A percentile compares a stretch with the other conserved stretches of the same genome.
phyloP scores from a whole-genome alignment of 768 basidiomycete species.

The Russula emetica region DNA sequence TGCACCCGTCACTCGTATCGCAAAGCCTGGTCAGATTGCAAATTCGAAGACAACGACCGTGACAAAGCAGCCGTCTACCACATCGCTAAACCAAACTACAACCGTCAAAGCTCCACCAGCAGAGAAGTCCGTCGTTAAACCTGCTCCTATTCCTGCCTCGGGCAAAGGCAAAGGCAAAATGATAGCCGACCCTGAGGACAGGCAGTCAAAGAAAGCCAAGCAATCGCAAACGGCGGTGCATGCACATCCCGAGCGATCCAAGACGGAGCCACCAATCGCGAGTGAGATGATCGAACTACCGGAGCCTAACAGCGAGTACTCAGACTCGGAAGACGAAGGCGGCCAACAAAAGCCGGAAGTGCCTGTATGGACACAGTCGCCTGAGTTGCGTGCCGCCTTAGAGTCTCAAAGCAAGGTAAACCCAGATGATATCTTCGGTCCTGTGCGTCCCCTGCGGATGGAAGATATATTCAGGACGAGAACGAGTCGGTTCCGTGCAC shows the following conservation, averaged over 20 bases:
- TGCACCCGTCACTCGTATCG: slow-evolving; percentile 31
- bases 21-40: slow-evolving; percentile 33
- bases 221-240: slow-evolving; percentile 71
- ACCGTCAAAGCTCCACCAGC: slow-evolving; percentile 29
- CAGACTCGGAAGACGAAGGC: slow-evolving; percentile 90
- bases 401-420: slow-evolving; percentile 81
- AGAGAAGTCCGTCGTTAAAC: slow-evolving; percentile 36
- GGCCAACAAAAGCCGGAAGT: slow-evolving; percentile 66
- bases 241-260: slow-evolving; percentile 56
- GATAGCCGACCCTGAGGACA: slow-evolving; percentile 41
- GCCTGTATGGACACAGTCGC: slow-evolving; percentile 90
- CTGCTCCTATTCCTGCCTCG: slow-evolving; percentile 37
- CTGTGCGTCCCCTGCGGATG: slow-evolving; percentile 81
- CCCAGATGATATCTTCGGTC: slow-evolving; percentile 89
- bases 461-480: slow-evolving; percentile 85
- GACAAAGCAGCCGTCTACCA: slow-evolving; percentile 23
- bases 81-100: slow-evolving; percentile 14
- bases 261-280: slow-evolving; percentile 43
- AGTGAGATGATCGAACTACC: slow-evolving; percentile 89
- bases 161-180: slow-evolving; percentile 50
- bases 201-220: slow-evolving; percentile 58
- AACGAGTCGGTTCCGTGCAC: slow-evolving; percentile 77
- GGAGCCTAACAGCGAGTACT: slow-evolving; percentile 95
- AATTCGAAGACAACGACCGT: slow-evolving; percentile 29
- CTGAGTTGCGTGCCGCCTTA: slow-evolving; percentile 74